phyloP scores from a whole-genome alignment of 23 red algal species.

The Pyropia yezoensis region DNA sequence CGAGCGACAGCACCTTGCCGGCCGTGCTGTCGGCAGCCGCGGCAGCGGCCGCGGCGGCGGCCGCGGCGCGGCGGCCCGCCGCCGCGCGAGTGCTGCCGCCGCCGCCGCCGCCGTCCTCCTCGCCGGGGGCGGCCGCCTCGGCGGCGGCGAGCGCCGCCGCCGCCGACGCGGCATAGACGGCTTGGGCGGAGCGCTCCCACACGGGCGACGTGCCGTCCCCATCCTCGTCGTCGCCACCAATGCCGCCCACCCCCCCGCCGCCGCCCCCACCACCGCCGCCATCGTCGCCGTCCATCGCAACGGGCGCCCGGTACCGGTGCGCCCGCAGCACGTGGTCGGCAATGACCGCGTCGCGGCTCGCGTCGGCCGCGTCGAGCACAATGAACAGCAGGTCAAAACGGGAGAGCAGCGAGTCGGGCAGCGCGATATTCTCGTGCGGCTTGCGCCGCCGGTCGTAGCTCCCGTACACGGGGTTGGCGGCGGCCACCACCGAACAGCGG shows the following conservation, averaged over 20 bases:
- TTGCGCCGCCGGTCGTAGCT: constrained; percentile 82
- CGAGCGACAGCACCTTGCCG: constrained; percentile 64
- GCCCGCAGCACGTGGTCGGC: constrained; percentile 83
- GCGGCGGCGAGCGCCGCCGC: background rate
- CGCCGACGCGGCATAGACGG: background rate
- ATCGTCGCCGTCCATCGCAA: background rate
- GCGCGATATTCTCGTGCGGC: constrained; percentile 91
- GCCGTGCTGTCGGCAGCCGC: background rate
- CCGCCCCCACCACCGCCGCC: background rate
- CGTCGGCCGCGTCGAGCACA: constrained; percentile 74
- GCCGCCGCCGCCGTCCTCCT: no score
- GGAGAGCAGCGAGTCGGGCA: constrained; percentile 95
- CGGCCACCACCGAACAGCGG: constrained; percentile 94
- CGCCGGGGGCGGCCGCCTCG: no score
- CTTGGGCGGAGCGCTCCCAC: constrained; percentile 2
- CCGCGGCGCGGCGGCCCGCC: no score
- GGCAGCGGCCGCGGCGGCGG: background rate
- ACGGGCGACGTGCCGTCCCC: constrained; percentile 2
- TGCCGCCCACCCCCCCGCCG: background rate
- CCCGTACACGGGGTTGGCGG: constrained; percentile 95
- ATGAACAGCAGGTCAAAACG: constrained; percentile 99
- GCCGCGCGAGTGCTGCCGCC: no score
- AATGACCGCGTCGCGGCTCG: constrained; percentile 70
- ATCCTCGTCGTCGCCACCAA: background rate
- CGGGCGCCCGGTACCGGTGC: constrained; percentile 51